A percentile compares a stretch with the other conserved stretches of the same genome.
Evolutionary conservation across 108 stramenopile genomes (phyloP).

Genomic region (Epipyxis sp.): DNA sequence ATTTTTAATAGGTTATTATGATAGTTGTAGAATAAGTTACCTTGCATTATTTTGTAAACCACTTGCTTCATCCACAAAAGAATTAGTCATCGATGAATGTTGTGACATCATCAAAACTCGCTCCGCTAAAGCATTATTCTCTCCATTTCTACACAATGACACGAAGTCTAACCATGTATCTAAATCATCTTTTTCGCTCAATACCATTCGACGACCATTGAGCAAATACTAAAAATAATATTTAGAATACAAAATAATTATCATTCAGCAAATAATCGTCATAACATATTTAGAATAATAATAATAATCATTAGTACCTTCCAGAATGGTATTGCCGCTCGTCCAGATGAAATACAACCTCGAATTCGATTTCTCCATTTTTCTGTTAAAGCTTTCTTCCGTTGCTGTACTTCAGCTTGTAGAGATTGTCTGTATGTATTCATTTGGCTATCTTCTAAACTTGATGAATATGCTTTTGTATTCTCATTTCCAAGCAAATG

Average conservation of each 20-base stretch:
- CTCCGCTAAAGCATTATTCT: constrained; percentile 71
- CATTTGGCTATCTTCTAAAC: constrained; percentile 53
- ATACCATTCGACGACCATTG: constrained; percentile 76
- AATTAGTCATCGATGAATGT: not conserved
- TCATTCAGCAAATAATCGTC: constrained; percentile 56
- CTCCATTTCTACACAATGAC: constrained; percentile 78
- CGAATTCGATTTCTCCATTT: constrained; percentile 47
- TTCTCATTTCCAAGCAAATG: not conserved
- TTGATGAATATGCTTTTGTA: constrained; percentile 56
- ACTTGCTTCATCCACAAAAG: not conserved
- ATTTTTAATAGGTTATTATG: no score
- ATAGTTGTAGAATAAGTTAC: no score
- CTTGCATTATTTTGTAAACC: no score
- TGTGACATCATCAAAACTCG: constrained; percentile 56
- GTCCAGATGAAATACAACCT: constrained; percentile 35
- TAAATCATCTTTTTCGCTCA: constrained; percentile 81
- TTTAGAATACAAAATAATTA: constrained; percentile 61
- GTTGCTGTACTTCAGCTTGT: constrained; percentile 49
- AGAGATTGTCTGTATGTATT: not conserved
- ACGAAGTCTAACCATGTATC: constrained; percentile 85
- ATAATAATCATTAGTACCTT: no score
- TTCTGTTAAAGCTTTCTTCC: constrained; percentile 32
- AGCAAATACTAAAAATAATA: no score
- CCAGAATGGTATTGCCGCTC: constrained; percentile 24
- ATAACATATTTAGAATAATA: no score